These are phyloP conservation scores for Cucurbita ficifolia DNA, from an alignment of 306 rosid species.

Conservation along the genomic window DNA sequence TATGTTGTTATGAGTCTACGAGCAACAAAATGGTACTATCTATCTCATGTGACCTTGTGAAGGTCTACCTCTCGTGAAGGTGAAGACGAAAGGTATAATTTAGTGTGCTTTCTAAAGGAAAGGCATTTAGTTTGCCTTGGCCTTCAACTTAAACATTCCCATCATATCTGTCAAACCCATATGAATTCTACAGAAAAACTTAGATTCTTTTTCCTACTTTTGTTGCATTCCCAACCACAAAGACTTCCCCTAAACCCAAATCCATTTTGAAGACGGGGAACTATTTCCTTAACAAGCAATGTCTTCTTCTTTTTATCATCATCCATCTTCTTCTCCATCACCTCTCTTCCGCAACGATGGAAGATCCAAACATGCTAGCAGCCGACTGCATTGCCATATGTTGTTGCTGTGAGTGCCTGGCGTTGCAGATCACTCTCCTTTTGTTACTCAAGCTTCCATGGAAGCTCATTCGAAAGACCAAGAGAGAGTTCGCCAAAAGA, in stretches of 20 bases:
- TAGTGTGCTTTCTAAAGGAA: too few relatives aligned
- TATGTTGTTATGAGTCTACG: too few relatives aligned
- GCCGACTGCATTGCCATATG: conserved; percentile 67
- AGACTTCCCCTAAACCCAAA: conserved; percentile 7
- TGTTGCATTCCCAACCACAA: conserved; percentile 33
- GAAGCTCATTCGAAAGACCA: conserved; percentile 39
- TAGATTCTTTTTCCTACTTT: neutral
- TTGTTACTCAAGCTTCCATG: conserved; percentile 48
- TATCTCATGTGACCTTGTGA: too few relatives aligned
- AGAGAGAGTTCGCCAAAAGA: conserved; percentile 35
- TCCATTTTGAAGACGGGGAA: conserved; percentile 16
- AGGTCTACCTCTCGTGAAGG: too few relatives aligned
- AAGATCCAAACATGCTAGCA: conserved; percentile 41
- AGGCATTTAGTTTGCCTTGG: neutral
- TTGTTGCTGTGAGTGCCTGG: conserved; percentile 82
- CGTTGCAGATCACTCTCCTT: conserved; percentile 44
- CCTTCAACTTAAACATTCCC: neutral
- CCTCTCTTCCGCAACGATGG: conserved; percentile 31
- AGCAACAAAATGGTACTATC: too few relatives aligned
- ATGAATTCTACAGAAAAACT: neutral
- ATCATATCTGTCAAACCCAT: neutral
- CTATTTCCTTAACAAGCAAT: conserved; percentile 23
- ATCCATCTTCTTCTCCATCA: neutral
- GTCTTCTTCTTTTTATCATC: conserved; percentile 15
- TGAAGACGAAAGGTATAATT: too few relatives aligned